Percentiles rank a stretch among this genome's conserved stretches.
These are phyloP conservation scores for Epichloe baconii DNA, from an alignment of 2,329 filamentous ascomycete genomes.

Conservation along the genomic window DNA sequence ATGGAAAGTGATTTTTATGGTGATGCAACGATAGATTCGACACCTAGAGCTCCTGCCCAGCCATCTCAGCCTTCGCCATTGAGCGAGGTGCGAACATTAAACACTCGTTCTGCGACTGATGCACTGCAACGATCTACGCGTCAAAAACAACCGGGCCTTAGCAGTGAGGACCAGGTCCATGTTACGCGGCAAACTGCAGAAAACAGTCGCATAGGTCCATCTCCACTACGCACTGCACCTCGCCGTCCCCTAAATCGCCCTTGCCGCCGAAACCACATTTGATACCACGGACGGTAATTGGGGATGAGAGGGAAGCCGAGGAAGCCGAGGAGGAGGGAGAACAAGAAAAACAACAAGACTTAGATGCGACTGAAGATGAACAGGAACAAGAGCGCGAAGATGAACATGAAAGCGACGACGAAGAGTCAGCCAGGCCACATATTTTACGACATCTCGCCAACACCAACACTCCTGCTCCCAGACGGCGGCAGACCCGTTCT, in stretches of 20 bases:
- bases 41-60: conserved; percentile 8
- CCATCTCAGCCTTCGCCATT: background rate
- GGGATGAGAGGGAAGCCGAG: background rate
- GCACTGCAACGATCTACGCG: background rate
- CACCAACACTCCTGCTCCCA: conserved; percentile 13
- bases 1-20: conserved; percentile 24
- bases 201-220: background rate
- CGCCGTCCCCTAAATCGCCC: background rate
- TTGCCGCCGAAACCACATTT: background rate
- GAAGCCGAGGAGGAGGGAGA: background rate
- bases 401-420: conserved; percentile 3
- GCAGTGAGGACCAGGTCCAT: conserved; percentile 1
- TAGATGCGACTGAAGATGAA: background rate
- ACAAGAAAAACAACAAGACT: background rate
- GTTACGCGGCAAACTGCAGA: background rate
- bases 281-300: background rate
- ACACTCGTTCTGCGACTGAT: background rate
- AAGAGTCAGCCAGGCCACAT: background rate
- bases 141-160: background rate
- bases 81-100: background rate
- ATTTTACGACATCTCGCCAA: background rate
- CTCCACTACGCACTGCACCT: conserved; percentile 2
- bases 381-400: background rate
- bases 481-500: background rate
- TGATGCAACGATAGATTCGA: conserved; percentile 23